Evolutionary conservation across 371 early-diverging fungal genomes (phyloP), one percentile per base, ranked within the genome.

Genomic region (Antonospora locustae): DNA sequence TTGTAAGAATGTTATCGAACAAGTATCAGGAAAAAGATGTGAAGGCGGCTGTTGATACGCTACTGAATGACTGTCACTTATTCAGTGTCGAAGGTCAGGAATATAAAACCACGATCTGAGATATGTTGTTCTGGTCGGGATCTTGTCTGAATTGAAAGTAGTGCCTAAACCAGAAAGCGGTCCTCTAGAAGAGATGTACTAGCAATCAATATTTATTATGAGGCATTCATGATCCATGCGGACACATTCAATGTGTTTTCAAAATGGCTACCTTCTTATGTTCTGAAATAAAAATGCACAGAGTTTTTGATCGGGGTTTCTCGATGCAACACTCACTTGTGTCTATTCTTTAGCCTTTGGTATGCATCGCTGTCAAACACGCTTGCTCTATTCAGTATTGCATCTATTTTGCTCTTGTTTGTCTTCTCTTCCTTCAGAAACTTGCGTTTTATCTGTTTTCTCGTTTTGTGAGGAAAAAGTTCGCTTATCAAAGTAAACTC

Each of bases 401-500:
- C 16, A 5, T 59, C 46, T 3, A 69, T 50, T 41, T 48, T 47
- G 2, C 54, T 41, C 32, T 12, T 24, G 40, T 69, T 69, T 3
- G 28, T 49, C 38, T 59, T 58, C 22, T 58, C 57, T 53, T 74
- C 74, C 14, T 50, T 63, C 24, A 40, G 50, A 44, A 64, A 74
- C 48, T 74, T 74, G 16, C 60, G 55, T 48, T 63, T 65, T 4
- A 71, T 40, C 29, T 65, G 57, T 22, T 60, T 65, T 50, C 74
- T 59, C 5, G 55, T 62, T 49, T 69, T 71, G 19, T 66, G 49
- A 7, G 46, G 47, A 45, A 70, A 71, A 4, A 71, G n/a, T 16
- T 54, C 45, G 24, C 50, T 54, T 7, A 74, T 58, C 16, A 74
- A 30, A 45, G 68, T 55, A 63, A 74, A 74, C 11, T 74, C 74